Evolutionary conservation across 2,329 filamentous ascomycete species (phyloP), one percentile per base, ranked within the genome.

Genomic region (Hypoxylon sp.): DNA sequence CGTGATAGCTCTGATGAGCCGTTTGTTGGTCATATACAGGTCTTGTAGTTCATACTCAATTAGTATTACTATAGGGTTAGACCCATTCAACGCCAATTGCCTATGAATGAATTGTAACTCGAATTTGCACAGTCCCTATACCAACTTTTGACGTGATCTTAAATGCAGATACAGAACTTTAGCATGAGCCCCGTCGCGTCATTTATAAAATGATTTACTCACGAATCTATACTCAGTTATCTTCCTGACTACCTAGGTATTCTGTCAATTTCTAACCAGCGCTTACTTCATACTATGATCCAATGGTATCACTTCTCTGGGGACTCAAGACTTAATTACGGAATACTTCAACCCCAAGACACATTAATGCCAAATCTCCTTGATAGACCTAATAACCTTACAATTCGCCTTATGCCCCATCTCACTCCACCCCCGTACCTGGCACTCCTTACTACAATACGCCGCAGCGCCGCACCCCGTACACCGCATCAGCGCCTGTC

Each of bases 391-490:
- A 51, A 83, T 73, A 13, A 81, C 75, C 73, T 83, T 84, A 66
- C 83, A 85, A 58, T 84, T 81, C 3, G 63, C 67, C 72, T 83
- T 85, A 65, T 85, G 83, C 0, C 79, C 80, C 52, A 77, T 74
- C 58, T 80, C 80, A 24, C 63, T 77, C 83, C 83, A 85, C 14
- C 79, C 81, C 46, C 77, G 78, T 6, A 78, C 77, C 67, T 85
- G 83, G 51, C 83, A 85, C 17, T 78, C 78, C 81, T 84, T 84
- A 26, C 80, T 77, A 63, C 84, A 85, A 74, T 86, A 86, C 65
- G 76, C 77, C n/a, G 78, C 80, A 67, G 78, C 78, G 24, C 78
- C 78, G 69, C 84, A 85, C 8, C 81, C 82, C 10, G 80, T 82
- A 69, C 84, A 85, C 71, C 75, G 80, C 74, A 75, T 78, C 69